Evolutionary conservation across 2,329 filamentous ascomycete genomes (phyloP).

Genomic region (Colletotrichum somersetense): DNA sequence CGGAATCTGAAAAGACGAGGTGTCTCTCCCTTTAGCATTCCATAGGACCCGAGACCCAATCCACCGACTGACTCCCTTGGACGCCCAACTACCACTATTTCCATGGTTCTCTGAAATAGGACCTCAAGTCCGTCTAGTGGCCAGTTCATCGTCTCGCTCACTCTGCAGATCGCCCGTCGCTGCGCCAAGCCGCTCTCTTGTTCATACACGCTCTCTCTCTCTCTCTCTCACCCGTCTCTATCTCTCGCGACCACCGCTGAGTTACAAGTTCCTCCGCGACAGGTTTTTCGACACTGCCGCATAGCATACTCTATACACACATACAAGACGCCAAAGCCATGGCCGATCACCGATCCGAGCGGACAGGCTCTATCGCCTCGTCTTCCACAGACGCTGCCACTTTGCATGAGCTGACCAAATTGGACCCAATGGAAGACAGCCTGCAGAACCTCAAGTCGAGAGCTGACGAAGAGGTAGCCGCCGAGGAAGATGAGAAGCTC

Average conservation of each 20-base stretch:
- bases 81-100: not conserved
- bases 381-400: slow-evolving; percentile 52
- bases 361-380: slow-evolving; percentile 50
- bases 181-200: slow-evolving; percentile 1
- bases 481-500: slow-evolving; percentile 58
- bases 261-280: not conserved
- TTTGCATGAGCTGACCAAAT: slow-evolving; percentile 52
- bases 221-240: no score
- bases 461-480: slow-evolving; percentile 53
- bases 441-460: slow-evolving; percentile 48
- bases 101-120: slow-evolving; percentile 38
- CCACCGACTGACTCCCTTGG: slow-evolving; percentile 25
- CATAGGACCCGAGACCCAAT: slow-evolving; percentile 11
- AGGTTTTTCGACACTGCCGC: not conserved
- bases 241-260: not conserved
- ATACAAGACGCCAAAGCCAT: slow-evolving; percentile 42
- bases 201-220: not conserved
- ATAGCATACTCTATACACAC: not conserved
- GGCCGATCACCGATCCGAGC: slow-evolving; percentile 45
- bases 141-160: not conserved
- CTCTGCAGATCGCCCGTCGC: slow-evolving; percentile 2
- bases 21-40: slow-evolving; percentile 38
- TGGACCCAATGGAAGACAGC: slow-evolving; percentile 50
- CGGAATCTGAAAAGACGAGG: slow-evolving; percentile 31
- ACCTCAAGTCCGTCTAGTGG: slow-evolving; percentile 12